phyloP scores from a whole-genome alignment of 2,329 filamentous ascomycete species.

The Pseudogymnoascus sp. region DNA sequence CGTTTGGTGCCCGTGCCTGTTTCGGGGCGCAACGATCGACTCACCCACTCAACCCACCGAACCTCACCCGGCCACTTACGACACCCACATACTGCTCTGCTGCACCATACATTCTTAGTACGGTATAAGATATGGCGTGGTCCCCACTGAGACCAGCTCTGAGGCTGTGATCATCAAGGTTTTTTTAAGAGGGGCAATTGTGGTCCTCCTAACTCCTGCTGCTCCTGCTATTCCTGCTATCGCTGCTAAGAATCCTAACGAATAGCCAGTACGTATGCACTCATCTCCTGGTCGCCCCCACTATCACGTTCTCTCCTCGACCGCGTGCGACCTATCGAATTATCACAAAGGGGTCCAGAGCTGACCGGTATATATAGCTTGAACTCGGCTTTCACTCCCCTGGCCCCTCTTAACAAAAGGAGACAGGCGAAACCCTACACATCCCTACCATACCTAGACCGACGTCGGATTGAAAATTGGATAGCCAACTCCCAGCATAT shows the following conservation, averaged over 20 bases:
- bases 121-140: conserved; percentile 2
- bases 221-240: background rate
- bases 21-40: conserved; percentile 3
- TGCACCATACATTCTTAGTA: background rate
- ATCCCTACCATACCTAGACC: background rate
- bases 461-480: conserved; percentile 1
- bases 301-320: background rate
- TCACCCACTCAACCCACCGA: background rate
- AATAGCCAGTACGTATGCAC: background rate
- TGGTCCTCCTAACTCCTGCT: background rate
- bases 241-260: conserved; percentile 2
- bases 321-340: background rate
- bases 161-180: conserved; percentile 7
- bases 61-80: background rate
- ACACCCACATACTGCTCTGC: background rate
- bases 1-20: conserved; percentile 6
- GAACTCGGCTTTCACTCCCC: background rate
- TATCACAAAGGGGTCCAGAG: conserved; percentile 4
- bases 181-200: conserved; percentile 5
- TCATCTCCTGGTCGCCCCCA: background rate
- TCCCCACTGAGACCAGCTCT: conserved; percentile 1
- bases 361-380: conserved; percentile 6
- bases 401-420: background rate
- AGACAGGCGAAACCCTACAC: conserved; percentile 1
- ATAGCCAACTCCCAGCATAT: background rate